Conservation (phyloP, 805 yeast genomes). For the Sungouiella thailandica region DNA sequence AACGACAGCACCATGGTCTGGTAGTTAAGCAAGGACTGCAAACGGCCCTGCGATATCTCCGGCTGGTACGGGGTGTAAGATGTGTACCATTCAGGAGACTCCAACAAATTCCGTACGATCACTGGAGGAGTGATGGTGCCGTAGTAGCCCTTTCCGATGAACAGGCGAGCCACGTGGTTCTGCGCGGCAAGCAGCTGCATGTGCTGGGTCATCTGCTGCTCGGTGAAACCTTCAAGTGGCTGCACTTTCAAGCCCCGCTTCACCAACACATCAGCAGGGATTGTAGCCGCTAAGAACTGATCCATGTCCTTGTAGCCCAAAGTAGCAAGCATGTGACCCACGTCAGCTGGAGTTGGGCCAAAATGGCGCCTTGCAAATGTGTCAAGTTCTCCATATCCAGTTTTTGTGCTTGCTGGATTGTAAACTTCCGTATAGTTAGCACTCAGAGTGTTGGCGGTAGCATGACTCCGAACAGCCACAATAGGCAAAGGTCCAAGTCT, state of each 20-base stretch:
- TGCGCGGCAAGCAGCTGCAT: slow-evolving; percentile 65
- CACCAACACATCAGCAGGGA: slow-evolving; percentile 71
- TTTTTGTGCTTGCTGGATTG: slow-evolving; percentile 29
- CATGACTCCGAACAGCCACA: too few relatives aligned
- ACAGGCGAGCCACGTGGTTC: slow-evolving; percentile 68
- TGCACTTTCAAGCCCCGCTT: slow-evolving; percentile 61
- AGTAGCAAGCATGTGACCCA: slow-evolving; percentile 56
- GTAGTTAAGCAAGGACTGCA: slow-evolving; percentile 83
- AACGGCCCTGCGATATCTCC: slow-evolving; percentile 94
- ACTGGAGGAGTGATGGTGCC: slow-evolving; percentile 90
- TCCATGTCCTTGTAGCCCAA: slow-evolving; percentile 66
- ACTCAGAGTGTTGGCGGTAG: slow-evolving; percentile 52
- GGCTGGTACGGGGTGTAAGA: slow-evolving; percentile 99
- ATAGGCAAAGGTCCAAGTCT: too few relatives aligned
- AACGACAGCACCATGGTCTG: slow-evolving; percentile 89
- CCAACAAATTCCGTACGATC: slow-evolving; percentile 85
- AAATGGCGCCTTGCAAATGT: slow-evolving; percentile 87
- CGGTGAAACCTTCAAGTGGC: slow-evolving; percentile 75
- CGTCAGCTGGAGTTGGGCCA: slow-evolving; percentile 70
- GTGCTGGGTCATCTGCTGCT: slow-evolving; percentile 70
- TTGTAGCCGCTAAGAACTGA: slow-evolving; percentile 63
- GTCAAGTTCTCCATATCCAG: slow-evolving; percentile 47
- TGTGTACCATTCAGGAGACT: slow-evolving; percentile 97
- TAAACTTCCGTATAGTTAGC: slow-evolving; percentile 44
- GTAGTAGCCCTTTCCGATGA: slow-evolving; percentile 92